A percentile compares a stretch with the other conserved stretches of the same genome.
These are phyloP conservation scores for Hyphopichia pseudoburtonii DNA, from an alignment of 1,139 yeast species.

Conservation along the genomic window DNA sequence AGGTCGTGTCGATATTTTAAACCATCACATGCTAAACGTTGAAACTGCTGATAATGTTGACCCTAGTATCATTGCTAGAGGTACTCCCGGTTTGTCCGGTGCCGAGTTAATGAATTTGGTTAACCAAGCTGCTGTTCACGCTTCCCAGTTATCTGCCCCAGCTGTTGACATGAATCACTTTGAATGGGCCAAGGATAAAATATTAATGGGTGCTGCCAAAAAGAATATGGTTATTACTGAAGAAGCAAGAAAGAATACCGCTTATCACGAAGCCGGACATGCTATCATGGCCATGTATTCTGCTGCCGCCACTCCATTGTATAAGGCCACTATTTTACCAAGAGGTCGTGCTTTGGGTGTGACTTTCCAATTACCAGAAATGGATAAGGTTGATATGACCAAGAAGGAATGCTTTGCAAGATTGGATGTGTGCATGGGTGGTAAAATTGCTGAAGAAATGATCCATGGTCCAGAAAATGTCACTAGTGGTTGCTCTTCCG, in stretches of 20 bases:
- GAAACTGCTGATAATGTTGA: conserved; percentile 85
- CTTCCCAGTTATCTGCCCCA: conserved; percentile 88
- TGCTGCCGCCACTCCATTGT: conserved; percentile 92
- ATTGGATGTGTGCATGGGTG: conserved; percentile 98
- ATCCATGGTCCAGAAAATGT: conserved; percentile 89
- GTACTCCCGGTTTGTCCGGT: conserved; percentile 96
- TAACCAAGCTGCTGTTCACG: conserved; percentile 97
- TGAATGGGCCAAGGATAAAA: conserved; percentile 99
- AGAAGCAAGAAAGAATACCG: conserved; percentile 89
- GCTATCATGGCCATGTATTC: conserved; percentile 97
- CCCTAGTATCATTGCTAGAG: conserved; percentile 86
- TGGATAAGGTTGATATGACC: conserved; percentile 95
- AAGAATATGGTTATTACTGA: conserved; percentile 97
- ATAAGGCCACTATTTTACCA: conserved; percentile 95
- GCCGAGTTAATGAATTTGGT: conserved; percentile 95
- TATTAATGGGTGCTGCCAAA: conserved; percentile 96
- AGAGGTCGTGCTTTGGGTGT: conserved; percentile 96
- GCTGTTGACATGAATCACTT: conserved; percentile 89
- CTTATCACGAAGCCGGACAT: conserved; percentile 99
- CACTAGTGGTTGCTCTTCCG: conserved; percentile 93
- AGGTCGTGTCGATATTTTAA: conserved; percentile 90
- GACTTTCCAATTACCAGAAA: conserved; percentile 95
- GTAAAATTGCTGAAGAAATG: conserved; percentile 94
- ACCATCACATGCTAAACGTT: conserved; percentile 89
- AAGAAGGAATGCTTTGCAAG: conserved; percentile 87